Evolutionary conservation across 176 grass and related monocot species (phyloP), one percentile per base, ranked within the genome.

Genomic region (Avena atlantica): DNA sequence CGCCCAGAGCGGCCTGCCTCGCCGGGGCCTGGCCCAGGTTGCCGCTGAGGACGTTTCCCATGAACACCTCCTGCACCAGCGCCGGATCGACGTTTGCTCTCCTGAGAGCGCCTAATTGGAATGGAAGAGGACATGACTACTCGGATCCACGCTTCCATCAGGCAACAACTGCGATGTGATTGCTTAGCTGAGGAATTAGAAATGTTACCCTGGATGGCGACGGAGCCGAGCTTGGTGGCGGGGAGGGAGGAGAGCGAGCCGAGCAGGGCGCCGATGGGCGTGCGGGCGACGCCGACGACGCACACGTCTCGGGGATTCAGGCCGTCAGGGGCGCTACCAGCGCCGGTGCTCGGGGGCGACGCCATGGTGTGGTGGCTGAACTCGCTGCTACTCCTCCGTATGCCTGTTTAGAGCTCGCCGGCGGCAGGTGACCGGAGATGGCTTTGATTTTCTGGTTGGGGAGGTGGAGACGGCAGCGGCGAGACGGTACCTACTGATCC

Each of bases 1-100:
- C 93, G 5, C 91, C 93, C 1, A 96, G 74, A 17, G 96, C 90
- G 5, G 96, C 93, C 86, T 98, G 96, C 88, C 88, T 94, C 4
- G 96, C 96, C 8, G 96, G 96, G 70, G 96, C 93, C 72, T 98
- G 96, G 10, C 96, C 96, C 19, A 98, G 87, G 91, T 98, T 98
- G 74, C 93, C 96, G 82, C 91, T 95, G 63, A 98, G 86, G 15
- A 98, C 96, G 84, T 98, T 98, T 24, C 96, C 96, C 34, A 98
- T 94, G 90, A 94, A 94, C 9, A 98, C 92, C 89, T 98, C 96
- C 89, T 98, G 96, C 74, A 98, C 96, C 24, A 98, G 90, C 55
- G 84, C 83, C 45, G 90, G 90, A 8, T 95, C 81, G 3, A 98
- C 51, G 53, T 88, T 91, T 14, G 96, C 93, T 85, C 92, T 86